phyloP scores from a whole-genome alignment of 78 protist genomes.

The Dictyostelium discoideum region dicty_2.7 NC_007090.3:3771501-3772000 shows the following conservation, averaged over 20 bases:
- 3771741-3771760: too few species aligned
- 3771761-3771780: not conserved
- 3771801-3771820: slow-evolving; percentile 21
- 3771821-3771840: slow-evolving; percentile 34
- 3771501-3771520: not conserved
- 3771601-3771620: slow-evolving; percentile 20
- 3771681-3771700: slow-evolving; percentile 13
- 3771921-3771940: slow-evolving; percentile 13
- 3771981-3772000: not conserved
- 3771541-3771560: not conserved
- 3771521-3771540: slow-evolving; percentile 9
- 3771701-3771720: slow-evolving; percentile 2
- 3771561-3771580: not conserved
- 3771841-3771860: slow-evolving; percentile 9
- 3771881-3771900: not conserved
- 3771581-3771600: not conserved
- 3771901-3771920: not conserved
- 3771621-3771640: slow-evolving; percentile 27
- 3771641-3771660: slow-evolving; percentile 20
- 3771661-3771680: not conserved
- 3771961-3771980: slow-evolving; percentile 24
- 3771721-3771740: not conserved
- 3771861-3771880: slow-evolving; percentile 19
- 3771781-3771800: not conserved
- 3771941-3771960: slow-evolving; percentile 18